A percentile compares a stretch with the other conserved stretches of the same genome.
These are phyloP conservation scores for Colletotrichum sp. DNA, from an alignment of 2,329 filamentous ascomycete species.

Conservation along the genomic window DNA sequence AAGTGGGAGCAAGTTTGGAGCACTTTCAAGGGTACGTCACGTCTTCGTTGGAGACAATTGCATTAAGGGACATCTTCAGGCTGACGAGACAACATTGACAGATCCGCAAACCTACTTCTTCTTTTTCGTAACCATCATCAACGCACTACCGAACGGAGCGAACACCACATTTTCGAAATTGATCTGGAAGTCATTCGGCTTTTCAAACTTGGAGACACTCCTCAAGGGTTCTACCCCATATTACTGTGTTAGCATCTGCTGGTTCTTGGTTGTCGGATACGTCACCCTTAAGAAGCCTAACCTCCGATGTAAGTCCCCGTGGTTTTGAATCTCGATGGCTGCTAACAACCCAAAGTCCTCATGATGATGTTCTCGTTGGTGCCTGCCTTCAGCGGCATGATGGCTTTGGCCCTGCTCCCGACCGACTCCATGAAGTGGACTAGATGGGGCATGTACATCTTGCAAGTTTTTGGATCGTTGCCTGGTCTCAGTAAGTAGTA, in stretches of 20 bases:
- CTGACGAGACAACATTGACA: neutral
- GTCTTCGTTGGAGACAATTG: neutral
- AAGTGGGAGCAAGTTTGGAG: slow-evolving; percentile 28
- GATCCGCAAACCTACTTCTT: slow-evolving; percentile 38
- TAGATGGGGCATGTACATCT: slow-evolving; percentile 36
- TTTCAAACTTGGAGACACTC: slow-evolving; percentile 33
- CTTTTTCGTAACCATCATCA: slow-evolving; percentile 37
- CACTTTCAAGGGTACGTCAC: slow-evolving; percentile 25
- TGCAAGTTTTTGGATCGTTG: slow-evolving; percentile 29
- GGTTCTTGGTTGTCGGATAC: slow-evolving; percentile 30
- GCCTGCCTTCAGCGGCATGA: slow-evolving; percentile 33
- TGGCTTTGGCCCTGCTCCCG: slow-evolving; percentile 33
- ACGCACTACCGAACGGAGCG: slow-evolving; percentile 36
- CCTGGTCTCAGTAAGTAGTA: slow-evolving; percentile 27
- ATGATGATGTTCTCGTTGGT: slow-evolving; percentile 34
- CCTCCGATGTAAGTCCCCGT: slow-evolving; percentile 27
- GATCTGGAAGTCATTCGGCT: slow-evolving; percentile 36
- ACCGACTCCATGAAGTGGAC: slow-evolving; percentile 30
- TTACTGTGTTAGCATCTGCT: slow-evolving; percentile 29
- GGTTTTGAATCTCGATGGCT: accelerated
- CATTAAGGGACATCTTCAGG: neutral
- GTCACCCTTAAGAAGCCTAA: slow-evolving; percentile 30
- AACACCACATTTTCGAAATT: slow-evolving; percentile 35
- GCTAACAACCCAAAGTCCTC: slow-evolving; percentile 10
- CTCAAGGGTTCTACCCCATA: slow-evolving; percentile 35